Conservation (phyloP, 768 basidiomycete genomes). For the Termitomyces sp. region DNA sequence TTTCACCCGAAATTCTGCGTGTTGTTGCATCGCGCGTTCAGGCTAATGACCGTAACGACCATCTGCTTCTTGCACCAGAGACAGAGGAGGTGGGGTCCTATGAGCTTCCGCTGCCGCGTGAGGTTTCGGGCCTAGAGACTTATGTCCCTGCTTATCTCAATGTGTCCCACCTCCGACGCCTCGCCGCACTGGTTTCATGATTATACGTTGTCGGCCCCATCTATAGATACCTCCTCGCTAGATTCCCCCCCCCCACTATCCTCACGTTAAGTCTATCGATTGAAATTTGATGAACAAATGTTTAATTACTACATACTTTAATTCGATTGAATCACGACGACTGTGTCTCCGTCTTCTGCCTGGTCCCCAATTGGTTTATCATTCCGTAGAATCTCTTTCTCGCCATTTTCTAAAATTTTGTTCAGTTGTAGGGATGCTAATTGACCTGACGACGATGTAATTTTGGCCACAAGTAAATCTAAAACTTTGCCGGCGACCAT, state of each 20-base stretch:
- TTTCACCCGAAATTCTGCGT: slow-evolving; percentile 94
- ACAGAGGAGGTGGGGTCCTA: slow-evolving; percentile 97
- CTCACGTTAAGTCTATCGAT: neutral
- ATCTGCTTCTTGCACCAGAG: slow-evolving; percentile 92
- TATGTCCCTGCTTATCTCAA: slow-evolving; percentile 92
- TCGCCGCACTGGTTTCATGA: slow-evolving; percentile 83
- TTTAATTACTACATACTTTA: neutral
- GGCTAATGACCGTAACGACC: slow-evolving; percentile 95
- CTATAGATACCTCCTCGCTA: slow-evolving; percentile 42
- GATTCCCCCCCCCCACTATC: slow-evolving; percentile 33
- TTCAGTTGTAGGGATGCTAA: slow-evolving; percentile 38
- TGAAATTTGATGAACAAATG: neutral
- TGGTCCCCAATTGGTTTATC: slow-evolving; percentile 46
- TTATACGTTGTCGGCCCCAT: slow-evolving; percentile 27
- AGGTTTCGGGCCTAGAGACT: slow-evolving; percentile 94
- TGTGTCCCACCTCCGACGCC: slow-evolving; percentile 82
- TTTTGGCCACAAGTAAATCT: slow-evolving; percentile 45
- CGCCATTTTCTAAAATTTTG: slow-evolving; percentile 22
- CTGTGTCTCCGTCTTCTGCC: slow-evolving; percentile 47
- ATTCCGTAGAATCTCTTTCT: slow-evolving; percentile 36
- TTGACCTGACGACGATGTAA: slow-evolving; percentile 23
- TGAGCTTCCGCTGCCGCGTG: slow-evolving; percentile 89
- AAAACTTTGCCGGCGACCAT: slow-evolving; percentile 58
- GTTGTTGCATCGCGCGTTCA: slow-evolving; percentile 95
- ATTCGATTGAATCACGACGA: slow-evolving; percentile 15